Evolutionary conservation across 257 asterid genomes (phyloP), one percentile per base, ranked within the genome.

Genomic region (Orobanche coerulescens): DNA sequence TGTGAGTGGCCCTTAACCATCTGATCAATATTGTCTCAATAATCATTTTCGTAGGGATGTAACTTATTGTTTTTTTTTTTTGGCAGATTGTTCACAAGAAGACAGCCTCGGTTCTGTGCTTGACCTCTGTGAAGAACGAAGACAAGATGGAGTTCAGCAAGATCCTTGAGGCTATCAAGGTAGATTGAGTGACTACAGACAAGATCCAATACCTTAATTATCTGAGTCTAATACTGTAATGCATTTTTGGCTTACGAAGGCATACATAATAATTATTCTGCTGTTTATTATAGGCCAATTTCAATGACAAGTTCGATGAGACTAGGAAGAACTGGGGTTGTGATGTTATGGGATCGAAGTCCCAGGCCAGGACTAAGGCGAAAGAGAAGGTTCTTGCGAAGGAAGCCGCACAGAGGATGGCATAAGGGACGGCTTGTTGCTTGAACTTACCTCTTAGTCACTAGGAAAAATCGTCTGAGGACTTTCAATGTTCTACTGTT

Each of bases 271-370:
- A 2, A 1, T 13, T 14, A 13, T 42, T 5, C 49, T 42, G n/a
- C 0, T 20, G 11, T 46, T 7, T n/a, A 3, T 25, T 58, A 4
- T 34, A 79, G 84, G 84, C 81, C 36, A 79, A 79, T 39, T 79
- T 79, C 79, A 79, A 79, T 10, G 84, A 79, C 16, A 79, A 79
- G 6, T 79, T 57, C 6, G 84, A 79, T 0, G 81, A 75, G 53
- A 65, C 60, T 0, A 72, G 84, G 74, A 78, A 78, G 76, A 79
- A 79, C 44, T 79, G 81, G 84, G 84, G 84, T 12, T 81, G 81
- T 39, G 81, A 81, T 25, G 68, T 79, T 18, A 79, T 79, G 84
- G 84, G 84, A 23, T 79, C 84, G 0, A 79, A 79, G 53, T 79
- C 84, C 9, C 76, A 77, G 40, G 76, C 82, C 10, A 73, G 34